Conservation (phyloP, 768 basidiomycete genomes). For the Naganishia randhawae region DNA sequence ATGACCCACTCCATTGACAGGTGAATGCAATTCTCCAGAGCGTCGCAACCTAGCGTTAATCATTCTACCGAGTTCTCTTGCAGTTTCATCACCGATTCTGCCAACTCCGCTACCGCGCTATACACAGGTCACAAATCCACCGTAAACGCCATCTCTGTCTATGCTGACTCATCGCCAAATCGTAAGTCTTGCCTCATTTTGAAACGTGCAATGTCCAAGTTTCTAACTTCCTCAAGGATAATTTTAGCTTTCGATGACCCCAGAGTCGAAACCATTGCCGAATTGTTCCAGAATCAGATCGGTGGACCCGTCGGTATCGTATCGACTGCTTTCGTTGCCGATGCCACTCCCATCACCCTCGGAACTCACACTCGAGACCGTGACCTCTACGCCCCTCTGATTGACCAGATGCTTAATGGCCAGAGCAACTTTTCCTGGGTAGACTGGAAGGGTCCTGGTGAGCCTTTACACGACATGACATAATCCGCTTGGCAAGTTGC, state of each 20-base stretch:
- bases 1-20: conserved; percentile 49
- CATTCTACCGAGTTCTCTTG: background rate
- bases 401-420: conserved; percentile 49
- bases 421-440: conserved; percentile 50
- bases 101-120: conserved; percentile 52
- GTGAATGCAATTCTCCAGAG: background rate
- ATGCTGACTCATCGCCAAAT: conserved; percentile 44
- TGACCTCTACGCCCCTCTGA: conserved; percentile 46
- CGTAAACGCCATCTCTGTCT: conserved; percentile 51
- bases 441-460: conserved; percentile 41
- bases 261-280: conserved; percentile 49
- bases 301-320: conserved; percentile 52
- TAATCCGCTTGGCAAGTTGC: background rate
- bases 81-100: conserved; percentile 51
- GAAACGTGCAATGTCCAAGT: background rate
- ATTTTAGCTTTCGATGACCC: conserved; percentile 41
- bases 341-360: conserved; percentile 51
- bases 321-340: conserved; percentile 51
- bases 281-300: conserved; percentile 31
- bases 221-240: background rate
- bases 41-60: background rate
- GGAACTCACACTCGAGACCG: conserved; percentile 47
- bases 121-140: conserved; percentile 50
- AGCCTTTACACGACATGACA: conserved; percentile 11
- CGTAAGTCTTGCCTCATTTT: background rate